Evolutionary conservation across 768 basidiomycete genomes (phyloP).

Genomic region (Melanogaster broomeanus): DNA sequence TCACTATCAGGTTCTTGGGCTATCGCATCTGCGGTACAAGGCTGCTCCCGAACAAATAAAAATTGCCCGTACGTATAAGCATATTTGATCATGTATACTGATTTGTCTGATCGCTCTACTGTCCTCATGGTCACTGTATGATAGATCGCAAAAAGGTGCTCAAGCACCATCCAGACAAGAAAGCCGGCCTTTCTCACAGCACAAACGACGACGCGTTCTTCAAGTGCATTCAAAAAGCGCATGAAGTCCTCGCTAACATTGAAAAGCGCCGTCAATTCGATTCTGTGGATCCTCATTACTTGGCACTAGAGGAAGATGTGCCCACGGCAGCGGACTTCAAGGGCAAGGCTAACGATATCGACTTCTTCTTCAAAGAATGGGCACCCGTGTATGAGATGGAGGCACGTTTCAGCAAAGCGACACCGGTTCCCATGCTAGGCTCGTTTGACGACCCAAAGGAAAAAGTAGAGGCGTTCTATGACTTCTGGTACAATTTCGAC

Average conservation of each 20-base stretch:
- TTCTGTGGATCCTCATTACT: conserved; percentile 83
- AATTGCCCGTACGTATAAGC: conserved; percentile 78
- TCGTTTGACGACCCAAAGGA: conserved; percentile 68
- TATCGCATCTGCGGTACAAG: conserved; percentile 84
- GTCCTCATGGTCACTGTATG: background rate
- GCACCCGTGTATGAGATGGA: conserved; percentile 87
- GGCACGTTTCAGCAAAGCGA: conserved; percentile 84
- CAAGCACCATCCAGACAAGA: conserved; percentile 98
- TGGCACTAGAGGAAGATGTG: conserved; percentile 74
- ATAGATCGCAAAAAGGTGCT: conserved; percentile 98
- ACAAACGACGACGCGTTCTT: conserved; percentile 98
- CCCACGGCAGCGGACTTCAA: conserved; percentile 68
- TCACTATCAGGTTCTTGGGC: conserved; percentile 94
- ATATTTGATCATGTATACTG: background rate
- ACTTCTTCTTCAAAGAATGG: conserved; percentile 72
- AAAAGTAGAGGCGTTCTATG: conserved; percentile 91
- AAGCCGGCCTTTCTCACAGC: conserved; percentile 72
- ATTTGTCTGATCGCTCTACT: background rate
- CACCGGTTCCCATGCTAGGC: conserved; percentile 86
- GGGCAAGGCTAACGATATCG: conserved; percentile 45
- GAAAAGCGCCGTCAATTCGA: conserved; percentile 95
- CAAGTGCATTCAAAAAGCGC: conserved; percentile 99
- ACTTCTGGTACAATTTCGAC: conserved; percentile 99
- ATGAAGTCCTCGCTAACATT: conserved; percentile 84
- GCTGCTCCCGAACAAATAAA: conserved; percentile 94